Conservation (phyloP, 228 moss, liverwort and hornwort species). For the Sphagnum magellanicum region DNA sequence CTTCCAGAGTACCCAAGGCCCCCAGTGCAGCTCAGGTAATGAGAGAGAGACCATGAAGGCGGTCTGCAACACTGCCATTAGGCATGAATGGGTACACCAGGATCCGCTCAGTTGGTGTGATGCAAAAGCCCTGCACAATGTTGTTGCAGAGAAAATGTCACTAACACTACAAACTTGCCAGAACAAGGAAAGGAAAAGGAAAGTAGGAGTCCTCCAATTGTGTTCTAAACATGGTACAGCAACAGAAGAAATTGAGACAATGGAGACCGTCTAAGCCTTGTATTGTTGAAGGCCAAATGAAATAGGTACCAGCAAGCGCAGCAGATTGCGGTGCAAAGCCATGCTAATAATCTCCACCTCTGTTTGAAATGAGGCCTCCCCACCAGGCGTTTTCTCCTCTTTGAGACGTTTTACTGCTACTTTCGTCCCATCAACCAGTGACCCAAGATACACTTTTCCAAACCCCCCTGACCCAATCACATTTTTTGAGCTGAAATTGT, state of each 20-base stretch:
- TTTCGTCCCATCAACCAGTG: conserved; percentile 28
- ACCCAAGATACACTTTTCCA: conserved; percentile 40
- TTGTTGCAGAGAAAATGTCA: no score
- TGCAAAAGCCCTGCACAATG: conserved; percentile 27
- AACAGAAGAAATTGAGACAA: no score
- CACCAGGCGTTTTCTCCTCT: conserved; percentile 32
- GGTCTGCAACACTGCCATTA: conserved; percentile 38
- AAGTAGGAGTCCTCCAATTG: no score
- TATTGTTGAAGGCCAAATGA: no score
- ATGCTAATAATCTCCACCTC: conserved; percentile 41
- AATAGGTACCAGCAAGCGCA: conserved; percentile 4
- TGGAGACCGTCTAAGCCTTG: no score
- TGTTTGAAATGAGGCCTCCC: conserved; percentile 40
- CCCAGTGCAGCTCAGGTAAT: not conserved
- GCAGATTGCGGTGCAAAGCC: conserved; percentile 37
- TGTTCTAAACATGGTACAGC: no score
- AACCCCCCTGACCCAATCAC: conserved; percentile 36
- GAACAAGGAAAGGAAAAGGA: no score
- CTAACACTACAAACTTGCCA: no score
- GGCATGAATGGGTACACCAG: conserved; percentile 41
- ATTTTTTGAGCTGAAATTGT: conserved; percentile 29
- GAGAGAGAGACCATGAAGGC: conserved; percentile 19
- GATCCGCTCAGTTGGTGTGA: conserved; percentile 39
- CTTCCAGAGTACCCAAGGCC: no score
- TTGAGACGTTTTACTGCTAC: conserved; percentile 36